phyloP scores from a whole-genome alignment of 2,329 filamentous ascomycete species.

The Penicillium decumbens region DNA sequence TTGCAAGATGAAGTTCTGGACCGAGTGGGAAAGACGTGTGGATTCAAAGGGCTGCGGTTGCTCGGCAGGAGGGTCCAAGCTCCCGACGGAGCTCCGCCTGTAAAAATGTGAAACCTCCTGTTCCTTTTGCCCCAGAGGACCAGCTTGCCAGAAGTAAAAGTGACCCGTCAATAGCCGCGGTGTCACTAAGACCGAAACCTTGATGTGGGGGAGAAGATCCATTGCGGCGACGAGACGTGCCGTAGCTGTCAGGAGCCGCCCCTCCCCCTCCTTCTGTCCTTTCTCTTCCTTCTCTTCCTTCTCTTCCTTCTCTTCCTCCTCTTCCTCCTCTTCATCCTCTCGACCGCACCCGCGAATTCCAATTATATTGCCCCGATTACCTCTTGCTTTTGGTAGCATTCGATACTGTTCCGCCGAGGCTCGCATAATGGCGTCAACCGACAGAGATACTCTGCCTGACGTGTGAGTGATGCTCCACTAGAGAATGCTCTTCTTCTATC shows the following conservation, averaged over 20 bases:
- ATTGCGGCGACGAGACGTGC: conserved; percentile 28
- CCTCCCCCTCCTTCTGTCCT: conserved; percentile 28
- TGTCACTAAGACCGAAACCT: conserved; percentile 5
- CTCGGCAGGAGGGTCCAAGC: conserved; percentile 27
- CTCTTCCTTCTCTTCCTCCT: conserved; percentile 20
- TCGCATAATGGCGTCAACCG: conserved; percentile 41
- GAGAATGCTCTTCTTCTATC: background rate
- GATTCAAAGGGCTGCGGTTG: conserved; percentile 2
- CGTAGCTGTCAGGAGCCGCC: conserved; percentile 25
- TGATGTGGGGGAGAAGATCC: conserved; percentile 37
- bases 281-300: conserved; percentile 23
- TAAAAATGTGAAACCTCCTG: background rate
- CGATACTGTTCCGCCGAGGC: conserved; percentile 42
- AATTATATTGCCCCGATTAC: conserved; percentile 14
- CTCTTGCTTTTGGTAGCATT: conserved; percentile 15
- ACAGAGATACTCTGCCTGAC: conserved; percentile 46
- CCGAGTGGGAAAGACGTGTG: conserved; percentile 4
- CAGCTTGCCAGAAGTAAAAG: background rate
- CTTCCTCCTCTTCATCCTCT: conserved; percentile 19
- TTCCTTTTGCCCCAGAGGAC: conserved; percentile 1
- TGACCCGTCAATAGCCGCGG: conserved; percentile 23
- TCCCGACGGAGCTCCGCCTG: conserved; percentile 28
- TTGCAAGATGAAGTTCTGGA: conserved; percentile 17
- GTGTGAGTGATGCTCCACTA: conserved; percentile 31
- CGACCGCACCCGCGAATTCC: conserved; percentile 13